A percentile compares a stretch with the other conserved stretches of the same genome.
Conservation (phyloP, 1,284 basidiomycete genomes). For the Neonothopanus nambi region DNA sequence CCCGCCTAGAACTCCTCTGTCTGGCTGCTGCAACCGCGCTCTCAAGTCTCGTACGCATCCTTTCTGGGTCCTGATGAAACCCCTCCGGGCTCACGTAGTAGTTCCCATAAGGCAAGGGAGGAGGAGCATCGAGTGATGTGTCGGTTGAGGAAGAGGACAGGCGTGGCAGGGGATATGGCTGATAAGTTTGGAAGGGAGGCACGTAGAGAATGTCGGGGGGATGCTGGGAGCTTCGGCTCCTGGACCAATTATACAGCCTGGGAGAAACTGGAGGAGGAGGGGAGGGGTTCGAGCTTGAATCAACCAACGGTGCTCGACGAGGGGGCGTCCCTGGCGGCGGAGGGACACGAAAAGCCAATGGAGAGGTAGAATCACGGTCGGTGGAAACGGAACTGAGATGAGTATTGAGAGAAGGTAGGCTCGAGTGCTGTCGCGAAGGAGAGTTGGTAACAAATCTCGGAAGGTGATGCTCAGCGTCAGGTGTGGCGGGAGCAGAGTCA, state of each 20-base stretch:
- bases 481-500: slow-evolving; percentile 3
- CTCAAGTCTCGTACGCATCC: too few species aligned
- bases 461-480: neutral
- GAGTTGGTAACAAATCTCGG: neutral
- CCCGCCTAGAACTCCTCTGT: too few species aligned
- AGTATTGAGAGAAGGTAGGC: neutral
- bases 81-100: too few species aligned
- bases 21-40: too few species aligned
- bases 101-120: too few species aligned
- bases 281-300: slow-evolving; percentile 35
- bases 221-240: neutral
- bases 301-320: slow-evolving; percentile 24
- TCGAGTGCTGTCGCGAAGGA: neutral
- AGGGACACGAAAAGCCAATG: slow-evolving; percentile 9
- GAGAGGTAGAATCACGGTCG: neutral
- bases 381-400: neutral
- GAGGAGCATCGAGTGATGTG: too few species aligned
- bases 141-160: too few species aligned
- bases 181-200: too few species aligned
- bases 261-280: slow-evolving; percentile 49
- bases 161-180: too few species aligned
- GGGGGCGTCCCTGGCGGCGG: slow-evolving; percentile 29
- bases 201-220: too few species aligned
- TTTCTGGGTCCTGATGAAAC: too few species aligned
- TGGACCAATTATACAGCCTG: slow-evolving; percentile 37